Base-by-base conservation (phyloP, 2,329 filamentous ascomycete species). In the Aspergillus neoniger region DNA sequence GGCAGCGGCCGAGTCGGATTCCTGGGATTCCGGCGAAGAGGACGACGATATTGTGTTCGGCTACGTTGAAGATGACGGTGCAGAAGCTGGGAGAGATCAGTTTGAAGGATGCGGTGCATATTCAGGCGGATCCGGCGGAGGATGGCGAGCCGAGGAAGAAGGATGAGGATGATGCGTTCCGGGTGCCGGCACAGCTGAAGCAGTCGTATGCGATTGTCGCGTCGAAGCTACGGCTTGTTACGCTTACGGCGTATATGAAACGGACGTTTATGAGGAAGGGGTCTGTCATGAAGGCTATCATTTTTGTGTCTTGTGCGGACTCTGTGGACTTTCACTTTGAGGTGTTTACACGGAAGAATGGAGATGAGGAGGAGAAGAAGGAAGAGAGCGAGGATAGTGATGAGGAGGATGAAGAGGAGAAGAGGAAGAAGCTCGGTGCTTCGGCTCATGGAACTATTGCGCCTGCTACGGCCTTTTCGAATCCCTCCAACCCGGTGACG, bases 1-100 rank as follows among this genome's bases (percentile, higher is more conserved):
- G 89, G 39, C 83, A 84, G 58, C 85, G 83, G 58, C 86, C 85
- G 30, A 83, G 84, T 39, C 86, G 87, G 2, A 81, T 89, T 39
- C 85, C 85, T 4, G 84, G 84, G 17, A 81, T 89, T 4, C 82
- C 96, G 7, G 89, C 92, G 0, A 86, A 86, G 56, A 85, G 92
- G 65, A 86, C 93, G 58, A 98, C 95, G 0, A 84, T 99, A 4
- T 84, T 99, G 2, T 99, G 95, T 76, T 99, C 95, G 4, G 95
- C 95, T 3, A 99, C 95, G 0, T 91, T 99, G 88, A 97, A 97
- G 80, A 93, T 96, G 87, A 95, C 94, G 69, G 95, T 98, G 1
- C 93, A 98, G 74, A 90, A 90, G 68, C 81, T 99, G 5, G 93
- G 94, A 44, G 92, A 97, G 72, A 96, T 98, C 78, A 96, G 92